Evolutionary conservation across 2,329 filamentous ascomycete species (phyloP).

Genomic region (Paracoccidioides lutzii): DNA sequence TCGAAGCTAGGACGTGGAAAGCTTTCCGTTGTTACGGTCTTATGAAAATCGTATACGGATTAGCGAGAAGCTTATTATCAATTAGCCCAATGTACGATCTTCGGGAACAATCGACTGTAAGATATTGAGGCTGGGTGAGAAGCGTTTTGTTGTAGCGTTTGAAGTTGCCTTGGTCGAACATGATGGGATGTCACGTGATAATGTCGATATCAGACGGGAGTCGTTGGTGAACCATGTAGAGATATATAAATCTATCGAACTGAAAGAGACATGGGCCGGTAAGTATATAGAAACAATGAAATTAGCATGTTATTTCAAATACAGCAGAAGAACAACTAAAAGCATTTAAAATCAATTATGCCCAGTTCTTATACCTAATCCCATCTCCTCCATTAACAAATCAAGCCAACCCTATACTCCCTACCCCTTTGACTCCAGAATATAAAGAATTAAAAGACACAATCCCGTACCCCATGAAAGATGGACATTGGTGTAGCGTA

Average conservation of each 20-base stretch:
- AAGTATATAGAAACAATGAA: not conserved
- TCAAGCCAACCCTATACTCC: not conserved
- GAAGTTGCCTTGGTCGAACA: too few species aligned
- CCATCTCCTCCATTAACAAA: not conserved
- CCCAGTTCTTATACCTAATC: not conserved
- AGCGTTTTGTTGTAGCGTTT: too few species aligned
- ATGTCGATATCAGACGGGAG: too few species aligned
- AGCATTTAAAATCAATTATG: not conserved
- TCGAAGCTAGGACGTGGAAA: not conserved
- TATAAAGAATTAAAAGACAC: not conserved
- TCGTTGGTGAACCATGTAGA: too few species aligned
- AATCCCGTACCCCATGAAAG: not conserved
- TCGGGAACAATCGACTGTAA: too few species aligned
- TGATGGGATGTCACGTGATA: too few species aligned
- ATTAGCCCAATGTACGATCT: too few species aligned
- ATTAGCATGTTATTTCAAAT: not conserved
- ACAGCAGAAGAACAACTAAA: not conserved
- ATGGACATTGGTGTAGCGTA: not conserved
- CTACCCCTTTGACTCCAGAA: not conserved
- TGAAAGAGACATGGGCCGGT: not conserved
- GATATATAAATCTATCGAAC: not conserved
- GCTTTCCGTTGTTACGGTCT: too few species aligned
- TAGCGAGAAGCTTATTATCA: too few species aligned
- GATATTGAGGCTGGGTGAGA: too few species aligned
- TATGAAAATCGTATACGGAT: too few species aligned